Conservation (phyloP, 2,329 filamentous ascomycete species). For the Aspergillus arachidicola region DNA sequence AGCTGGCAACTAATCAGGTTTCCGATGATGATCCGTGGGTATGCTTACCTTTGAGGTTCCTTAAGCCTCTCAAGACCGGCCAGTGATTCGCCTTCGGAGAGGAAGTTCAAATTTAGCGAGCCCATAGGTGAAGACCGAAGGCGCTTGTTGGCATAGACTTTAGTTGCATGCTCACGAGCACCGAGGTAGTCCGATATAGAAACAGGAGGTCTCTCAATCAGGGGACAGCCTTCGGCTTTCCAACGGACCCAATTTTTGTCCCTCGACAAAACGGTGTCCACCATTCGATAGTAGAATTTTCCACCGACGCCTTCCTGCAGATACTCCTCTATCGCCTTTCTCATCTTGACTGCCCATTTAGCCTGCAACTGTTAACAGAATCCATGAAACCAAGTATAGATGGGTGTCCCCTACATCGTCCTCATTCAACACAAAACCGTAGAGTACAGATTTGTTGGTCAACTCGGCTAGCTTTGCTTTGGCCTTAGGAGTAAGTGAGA, state of each 20-base stretch:
- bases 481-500: constrained; percentile 81
- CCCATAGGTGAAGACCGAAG: constrained; percentile 70
- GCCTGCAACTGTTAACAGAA: constrained; percentile 53
- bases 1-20: constrained; percentile 9
- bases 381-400: background rate
- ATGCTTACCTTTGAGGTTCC: constrained; percentile 55
- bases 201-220: constrained; percentile 77
- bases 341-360: constrained; percentile 82
- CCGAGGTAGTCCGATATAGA: constrained; percentile 68
- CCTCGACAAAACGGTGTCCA: constrained; percentile 90
- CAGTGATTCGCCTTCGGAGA: constrained; percentile 66
- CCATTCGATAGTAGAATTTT: constrained; percentile 92
- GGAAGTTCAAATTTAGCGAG: constrained; percentile 75
- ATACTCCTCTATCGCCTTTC: constrained; percentile 77
- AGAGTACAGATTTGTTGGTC: constrained; percentile 86
- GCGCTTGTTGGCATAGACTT: constrained; percentile 70
- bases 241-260: constrained; percentile 99
- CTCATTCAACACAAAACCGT: constrained; percentile 74
- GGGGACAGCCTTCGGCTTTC: constrained; percentile 92
- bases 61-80: constrained; percentile 71
- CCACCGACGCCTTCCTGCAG: constrained; percentile 80
- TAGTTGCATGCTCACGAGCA: constrained; percentile 67
- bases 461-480: constrained; percentile 76
- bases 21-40: background rate
- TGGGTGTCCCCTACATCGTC: constrained; percentile 66